Evolutionary conservation across 495 filamentous ascomycete genomes (phyloP).

Genomic region (Emericellopsis terricola): DNA sequence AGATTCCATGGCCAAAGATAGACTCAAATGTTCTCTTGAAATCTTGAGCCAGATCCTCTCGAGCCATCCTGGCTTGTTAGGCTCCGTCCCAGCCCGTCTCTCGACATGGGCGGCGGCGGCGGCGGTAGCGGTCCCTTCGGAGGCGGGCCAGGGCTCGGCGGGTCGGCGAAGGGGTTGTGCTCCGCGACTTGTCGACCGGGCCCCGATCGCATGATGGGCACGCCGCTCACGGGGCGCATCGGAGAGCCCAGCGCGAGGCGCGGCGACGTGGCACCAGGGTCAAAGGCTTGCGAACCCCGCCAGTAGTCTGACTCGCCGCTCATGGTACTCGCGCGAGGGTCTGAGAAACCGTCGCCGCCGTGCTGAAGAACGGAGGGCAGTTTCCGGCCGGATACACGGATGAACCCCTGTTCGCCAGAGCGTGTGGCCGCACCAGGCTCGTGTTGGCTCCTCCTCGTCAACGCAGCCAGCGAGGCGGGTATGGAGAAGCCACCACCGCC

Average conservation of each 20-base stretch:
- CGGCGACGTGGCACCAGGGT: constrained; percentile 12
- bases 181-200: constrained; percentile 24
- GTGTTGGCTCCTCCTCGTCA: constrained; percentile 28
- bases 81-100: constrained; percentile 25
- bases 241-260: constrained; percentile 22
- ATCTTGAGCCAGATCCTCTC: constrained; percentile 25
- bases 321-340: constrained; percentile 26
- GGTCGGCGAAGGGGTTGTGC: constrained; percentile 17
- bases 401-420: constrained; percentile 30
- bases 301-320: constrained; percentile 30
- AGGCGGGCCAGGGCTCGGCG: constrained; percentile 5
- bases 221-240: constrained; percentile 27
- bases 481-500: constrained; percentile 23
- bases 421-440: constrained; percentile 19
- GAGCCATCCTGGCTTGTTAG: constrained; percentile 27
- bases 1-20: too few relatives aligned
- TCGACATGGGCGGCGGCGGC: too few relatives aligned
- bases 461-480: constrained; percentile 32
- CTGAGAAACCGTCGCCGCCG: constrained; percentile 54
- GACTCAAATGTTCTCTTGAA: constrained; percentile 35
- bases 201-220: constrained; percentile 23
- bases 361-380: constrained; percentile 50
- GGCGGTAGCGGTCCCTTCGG: constrained; percentile 11
- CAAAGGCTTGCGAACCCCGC: constrained; percentile 26
- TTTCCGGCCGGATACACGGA: constrained; percentile 50